Evolutionary conservation across 176 grass and related monocot species (phyloP), one percentile per base, ranked within the genome.

Genomic region (Miscanthus lutarioriparius): DNA sequence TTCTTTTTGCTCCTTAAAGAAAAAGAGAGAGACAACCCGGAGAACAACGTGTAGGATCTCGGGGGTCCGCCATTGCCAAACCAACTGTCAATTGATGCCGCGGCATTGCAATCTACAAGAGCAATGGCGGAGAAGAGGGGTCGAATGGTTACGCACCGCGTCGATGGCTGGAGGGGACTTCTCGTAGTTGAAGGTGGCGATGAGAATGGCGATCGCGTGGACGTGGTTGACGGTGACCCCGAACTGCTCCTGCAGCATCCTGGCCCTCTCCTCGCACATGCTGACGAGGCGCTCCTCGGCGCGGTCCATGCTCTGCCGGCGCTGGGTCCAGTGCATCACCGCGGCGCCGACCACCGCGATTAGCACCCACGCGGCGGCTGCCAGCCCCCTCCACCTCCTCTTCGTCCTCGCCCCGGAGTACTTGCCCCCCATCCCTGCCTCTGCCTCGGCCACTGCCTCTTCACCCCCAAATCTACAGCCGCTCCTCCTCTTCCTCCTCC

Each of bases 211-310:
- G 81, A 98, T 91, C 1, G 96, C 96, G 61, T 89, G 96, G 54
- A 98, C 90, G 78, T 98, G 93, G 83, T 95, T 95, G 87, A 98
- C 89, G 85, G 91, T 98, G 78, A 93, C 87, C 19, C 93, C 93
- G 76, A 98, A 98, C 80, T 95, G 96, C 86, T 98, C 96, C 91
- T 95, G 96, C 72, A 98, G 80, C 96, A 95, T 98, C 88, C 96
- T 90, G 45, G 96, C 93, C 53, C 96, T 80, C 87, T 98, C 96
- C 48, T 98, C 93, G 77, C 96, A 98, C 93, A 98, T 95, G 91
- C 80, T 95, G 64, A 79, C 66, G 51, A 98, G 89, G 12, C 87
- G 80, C 68, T 92, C 89, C 72, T 95, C 89, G 2, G 96, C 96
- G 58, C 88, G 89, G 26, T 83, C 84, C 91, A 94, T 87, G 86